Evolutionary conservation across 139 green algal species (phyloP).

Genomic region (Coelastrella sp.): DNA sequence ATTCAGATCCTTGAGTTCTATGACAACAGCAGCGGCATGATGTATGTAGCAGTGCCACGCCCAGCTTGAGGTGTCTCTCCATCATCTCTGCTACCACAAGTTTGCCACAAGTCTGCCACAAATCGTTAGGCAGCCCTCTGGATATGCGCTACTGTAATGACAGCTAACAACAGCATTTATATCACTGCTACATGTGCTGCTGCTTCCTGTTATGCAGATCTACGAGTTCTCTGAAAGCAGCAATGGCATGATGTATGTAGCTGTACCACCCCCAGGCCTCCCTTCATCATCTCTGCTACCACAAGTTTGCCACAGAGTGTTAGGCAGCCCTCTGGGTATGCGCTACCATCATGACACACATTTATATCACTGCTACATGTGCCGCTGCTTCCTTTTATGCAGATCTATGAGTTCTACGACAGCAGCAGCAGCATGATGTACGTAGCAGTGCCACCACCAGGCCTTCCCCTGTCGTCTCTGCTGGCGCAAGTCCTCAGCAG

Average conservation of each 20-base stretch:
- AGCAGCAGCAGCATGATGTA: slow-evolving; percentile 41
- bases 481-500: slow-evolving; percentile 63
- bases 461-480: slow-evolving; percentile 54
- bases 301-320: slow-evolving; percentile 32
- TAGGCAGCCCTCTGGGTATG: slow-evolving; percentile 70
- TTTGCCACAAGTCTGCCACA: slow-evolving; percentile 55
- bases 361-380: not conserved
- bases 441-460: slow-evolving; percentile 53
- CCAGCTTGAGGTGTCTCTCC: slow-evolving; percentile 46
- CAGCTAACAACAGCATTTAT: no score
- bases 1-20: slow-evolving; percentile 54
- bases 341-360: no score
- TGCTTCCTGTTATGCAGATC: slow-evolving; percentile 9
- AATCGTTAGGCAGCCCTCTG: slow-evolving; percentile 63
- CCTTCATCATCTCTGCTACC: slow-evolving; percentile 60
- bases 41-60: slow-evolving; percentile 60
- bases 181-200: no score
- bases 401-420: slow-evolving; percentile 55
- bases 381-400: not conserved
- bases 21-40: not conserved
- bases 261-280: slow-evolving; percentile 53
- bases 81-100: slow-evolving; percentile 49
- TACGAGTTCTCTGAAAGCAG: slow-evolving; percentile 49
- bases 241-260: slow-evolving; percentile 49
- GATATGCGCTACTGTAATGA: no score